Evolutionary conservation across 2,329 filamentous ascomycete species (phyloP).

Genomic region (Xylaria sp.): DNA sequence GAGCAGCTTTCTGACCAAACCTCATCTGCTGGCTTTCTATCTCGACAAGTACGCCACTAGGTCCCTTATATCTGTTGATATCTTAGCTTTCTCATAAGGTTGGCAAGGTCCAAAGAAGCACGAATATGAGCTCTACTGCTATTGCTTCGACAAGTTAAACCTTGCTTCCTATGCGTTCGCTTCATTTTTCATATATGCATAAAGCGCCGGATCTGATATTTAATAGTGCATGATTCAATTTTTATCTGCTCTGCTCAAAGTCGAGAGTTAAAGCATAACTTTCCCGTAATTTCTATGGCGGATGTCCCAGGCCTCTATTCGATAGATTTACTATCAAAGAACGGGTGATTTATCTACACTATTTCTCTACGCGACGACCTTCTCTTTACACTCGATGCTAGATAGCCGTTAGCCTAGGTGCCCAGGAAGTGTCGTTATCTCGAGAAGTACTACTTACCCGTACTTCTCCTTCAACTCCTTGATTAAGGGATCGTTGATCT

Average conservation of each 20-base stretch:
- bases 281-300: slow-evolving; percentile 16
- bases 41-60: not conserved
- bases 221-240: not conserved
- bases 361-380: slow-evolving; percentile 33
- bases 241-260: not conserved
- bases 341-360: not conserved
- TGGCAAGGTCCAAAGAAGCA: not conserved
- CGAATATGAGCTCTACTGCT: not conserved
- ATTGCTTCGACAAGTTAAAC: not conserved
- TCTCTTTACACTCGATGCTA: slow-evolving; percentile 59
- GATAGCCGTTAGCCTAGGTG: slow-evolving; percentile 50
- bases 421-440: slow-evolving; percentile 34
- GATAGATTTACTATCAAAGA: not conserved
- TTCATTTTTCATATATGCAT: not conserved
- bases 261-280: not conserved
- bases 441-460: slow-evolving; percentile 17
- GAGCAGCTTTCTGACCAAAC: no score
- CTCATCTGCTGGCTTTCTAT: no score
- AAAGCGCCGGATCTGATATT: not conserved
- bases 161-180: not conserved
- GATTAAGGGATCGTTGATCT: slow-evolving; percentile 71
- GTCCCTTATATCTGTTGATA: no score
- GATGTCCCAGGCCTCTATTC: not conserved
- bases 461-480: slow-evolving; percentile 66
- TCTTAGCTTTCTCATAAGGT: not conserved